Conservation (phyloP, 805 yeast genomes). For the Metschnikowia gruessii region DNA sequence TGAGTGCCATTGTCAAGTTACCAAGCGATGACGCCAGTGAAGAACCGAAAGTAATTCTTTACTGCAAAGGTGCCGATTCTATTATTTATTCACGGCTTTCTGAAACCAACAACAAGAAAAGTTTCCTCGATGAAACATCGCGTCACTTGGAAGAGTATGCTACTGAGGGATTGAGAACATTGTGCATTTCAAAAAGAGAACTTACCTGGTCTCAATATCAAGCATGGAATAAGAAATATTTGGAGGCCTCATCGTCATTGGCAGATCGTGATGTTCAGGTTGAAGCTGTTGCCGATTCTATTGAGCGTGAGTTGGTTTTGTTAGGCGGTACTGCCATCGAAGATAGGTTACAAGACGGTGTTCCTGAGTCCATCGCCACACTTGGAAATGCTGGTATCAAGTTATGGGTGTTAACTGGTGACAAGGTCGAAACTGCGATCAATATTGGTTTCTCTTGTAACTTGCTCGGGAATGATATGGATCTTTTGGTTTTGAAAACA, state of each 20-base stretch:
- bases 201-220: constrained; percentile 58
- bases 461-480: constrained; percentile 71
- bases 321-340: constrained; percentile 87
- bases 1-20: constrained; percentile 76
- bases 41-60: constrained; percentile 53
- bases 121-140: constrained; percentile 61
- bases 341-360: constrained; percentile 82
- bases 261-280: constrained; percentile 63
- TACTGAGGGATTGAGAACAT: constrained; percentile 77
- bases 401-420: constrained; percentile 85
- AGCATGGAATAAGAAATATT: constrained; percentile 62
- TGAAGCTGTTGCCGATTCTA: constrained; percentile 71
- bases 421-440: constrained; percentile 85
- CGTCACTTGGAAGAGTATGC: constrained; percentile 74
- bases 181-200: constrained; percentile 74
- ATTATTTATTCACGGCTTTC: constrained; percentile 67
- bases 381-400: constrained; percentile 77
- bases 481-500: constrained; percentile 55
- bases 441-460: constrained; percentile 87
- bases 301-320: constrained; percentile 62
- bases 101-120: constrained; percentile 42
- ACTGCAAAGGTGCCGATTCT: constrained; percentile 86
- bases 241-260: constrained; percentile 62
- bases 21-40: constrained; percentile 42
- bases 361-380: constrained; percentile 72